Percentiles rank a stretch among this genome's conserved stretches.
Evolutionary conservation across 306 rosid species (phyloP).

Genomic region (Gynostemma pentaphyllum): DNA sequence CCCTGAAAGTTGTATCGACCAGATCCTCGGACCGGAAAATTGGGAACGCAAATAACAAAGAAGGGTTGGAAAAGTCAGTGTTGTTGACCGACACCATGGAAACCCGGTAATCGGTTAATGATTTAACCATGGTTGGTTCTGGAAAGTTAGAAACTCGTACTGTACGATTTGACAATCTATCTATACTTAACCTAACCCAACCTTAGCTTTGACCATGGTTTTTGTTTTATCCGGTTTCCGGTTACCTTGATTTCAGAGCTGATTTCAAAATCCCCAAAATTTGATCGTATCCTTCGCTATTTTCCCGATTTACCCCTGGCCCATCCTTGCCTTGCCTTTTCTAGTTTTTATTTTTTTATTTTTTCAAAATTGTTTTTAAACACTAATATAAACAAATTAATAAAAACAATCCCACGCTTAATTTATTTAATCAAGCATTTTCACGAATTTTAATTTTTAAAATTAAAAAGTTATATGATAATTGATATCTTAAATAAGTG

Average conservation of each 20-base stretch:
- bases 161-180: slow-evolving; percentile 10
- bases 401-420: too few species aligned
- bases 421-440: too few species aligned
- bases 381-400: too few species aligned
- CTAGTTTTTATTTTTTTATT: not conserved
- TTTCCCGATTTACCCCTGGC: too few species aligned
- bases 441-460: too few species aligned
- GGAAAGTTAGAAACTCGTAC: slow-evolving; percentile 19
- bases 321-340: not conserved
- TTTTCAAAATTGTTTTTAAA: too few species aligned
- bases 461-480: too few species aligned
- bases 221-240: not conserved
- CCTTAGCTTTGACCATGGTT: slow-evolving; percentile 25
- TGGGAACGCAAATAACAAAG: slow-evolving; percentile 12
- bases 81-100: slow-evolving; percentile 13
- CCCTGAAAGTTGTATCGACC: not conserved
- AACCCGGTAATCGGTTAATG: not conserved
- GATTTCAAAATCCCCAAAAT: not conserved
- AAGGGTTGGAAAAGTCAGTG: slow-evolving; percentile 9
- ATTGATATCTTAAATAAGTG: too few species aligned
- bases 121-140: slow-evolving; percentile 16
- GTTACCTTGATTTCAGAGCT: slow-evolving; percentile 35
- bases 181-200: too few species aligned
- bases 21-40: slow-evolving; percentile 11
- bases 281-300: not conserved